These are phyloP conservation scores for Colletotrichum limetticola DNA, from an alignment of 2,329 filamentous ascomycete genomes.

Conservation along the genomic window DNA sequence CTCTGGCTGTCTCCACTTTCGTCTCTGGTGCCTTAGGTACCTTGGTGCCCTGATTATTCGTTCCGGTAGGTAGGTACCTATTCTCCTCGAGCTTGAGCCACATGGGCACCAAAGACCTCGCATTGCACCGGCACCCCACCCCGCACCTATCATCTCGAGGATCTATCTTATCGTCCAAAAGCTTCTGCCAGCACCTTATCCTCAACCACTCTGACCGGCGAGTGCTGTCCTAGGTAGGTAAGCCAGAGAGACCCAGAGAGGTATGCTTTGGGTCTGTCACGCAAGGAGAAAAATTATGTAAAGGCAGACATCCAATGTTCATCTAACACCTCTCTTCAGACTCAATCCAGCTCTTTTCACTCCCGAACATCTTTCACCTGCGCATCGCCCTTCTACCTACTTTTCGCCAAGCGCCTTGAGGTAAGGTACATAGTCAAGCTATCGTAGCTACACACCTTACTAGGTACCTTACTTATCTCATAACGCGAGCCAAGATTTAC, in stretches of 20 bases:
- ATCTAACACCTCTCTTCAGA: neutral
- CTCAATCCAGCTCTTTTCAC: neutral
- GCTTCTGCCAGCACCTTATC: slow-evolving; percentile 4
- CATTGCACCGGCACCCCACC: slow-evolving; percentile 25
- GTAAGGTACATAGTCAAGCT: neutral
- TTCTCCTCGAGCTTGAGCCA: neutral
- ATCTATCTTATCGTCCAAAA: slow-evolving; percentile 12
- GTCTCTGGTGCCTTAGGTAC: neutral
- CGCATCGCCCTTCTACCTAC: slow-evolving; percentile 12
- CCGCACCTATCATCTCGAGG: slow-evolving; percentile 12
- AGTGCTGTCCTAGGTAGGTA: slow-evolving; percentile 2
- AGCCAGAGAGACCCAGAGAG: slow-evolving; percentile 2
- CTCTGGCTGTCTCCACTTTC: neutral
- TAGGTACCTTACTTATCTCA: neutral
- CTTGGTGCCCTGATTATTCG: neutral
- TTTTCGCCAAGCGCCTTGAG: neutral
- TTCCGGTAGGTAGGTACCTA: neutral
- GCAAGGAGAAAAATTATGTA: neutral
- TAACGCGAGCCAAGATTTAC: neutral
- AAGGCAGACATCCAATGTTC: neutral
- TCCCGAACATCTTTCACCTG: neutral
- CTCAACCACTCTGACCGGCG: neutral
- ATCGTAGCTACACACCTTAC: neutral
- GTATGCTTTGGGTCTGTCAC: neutral
- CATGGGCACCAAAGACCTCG: neutral